These are phyloP conservation scores for Ophiostoma populinum DNA, from an alignment of 2,329 filamentous ascomycete species.

Conservation along the genomic window DNA sequence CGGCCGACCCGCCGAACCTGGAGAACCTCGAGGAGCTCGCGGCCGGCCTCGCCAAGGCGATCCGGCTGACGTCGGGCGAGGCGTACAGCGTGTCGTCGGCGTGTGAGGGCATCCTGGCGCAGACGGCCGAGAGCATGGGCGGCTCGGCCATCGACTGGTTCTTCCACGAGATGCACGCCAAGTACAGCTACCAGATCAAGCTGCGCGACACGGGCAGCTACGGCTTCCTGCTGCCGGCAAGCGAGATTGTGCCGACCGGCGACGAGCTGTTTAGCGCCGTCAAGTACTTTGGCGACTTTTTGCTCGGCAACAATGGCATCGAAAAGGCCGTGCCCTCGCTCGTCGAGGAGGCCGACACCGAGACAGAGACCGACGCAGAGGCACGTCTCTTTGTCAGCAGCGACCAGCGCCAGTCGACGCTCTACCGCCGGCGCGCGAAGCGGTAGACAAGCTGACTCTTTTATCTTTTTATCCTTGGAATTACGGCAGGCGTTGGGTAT, in stretches of 20 bases:
- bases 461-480: conserved; percentile 2
- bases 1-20: conserved; percentile 58
- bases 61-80: conserved; percentile 63
- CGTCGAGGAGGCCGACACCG: not conserved
- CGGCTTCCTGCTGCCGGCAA: conserved; percentile 74
- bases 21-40: conserved; percentile 88
- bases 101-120: conserved; percentile 65
- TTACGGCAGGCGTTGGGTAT: no score
- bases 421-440: not conserved
- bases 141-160: conserved; percentile 91
- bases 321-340: conserved; percentile 30
- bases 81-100: conserved; percentile 65
- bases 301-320: conserved; percentile 53
- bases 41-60: conserved; percentile 73
- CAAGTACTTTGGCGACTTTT: conserved; percentile 67
- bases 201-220: conserved; percentile 85
- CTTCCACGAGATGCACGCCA: conserved; percentile 68
- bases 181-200: conserved; percentile 87
- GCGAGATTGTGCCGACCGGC: conserved; percentile 77
- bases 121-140: conserved; percentile 56
- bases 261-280: conserved; percentile 74
- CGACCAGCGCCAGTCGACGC: not conserved
- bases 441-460: not conserved
- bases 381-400: not conserved
- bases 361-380: not conserved